Conservation (phyloP, 345 rosid genomes). For the Carallia brachiata region DNA sequence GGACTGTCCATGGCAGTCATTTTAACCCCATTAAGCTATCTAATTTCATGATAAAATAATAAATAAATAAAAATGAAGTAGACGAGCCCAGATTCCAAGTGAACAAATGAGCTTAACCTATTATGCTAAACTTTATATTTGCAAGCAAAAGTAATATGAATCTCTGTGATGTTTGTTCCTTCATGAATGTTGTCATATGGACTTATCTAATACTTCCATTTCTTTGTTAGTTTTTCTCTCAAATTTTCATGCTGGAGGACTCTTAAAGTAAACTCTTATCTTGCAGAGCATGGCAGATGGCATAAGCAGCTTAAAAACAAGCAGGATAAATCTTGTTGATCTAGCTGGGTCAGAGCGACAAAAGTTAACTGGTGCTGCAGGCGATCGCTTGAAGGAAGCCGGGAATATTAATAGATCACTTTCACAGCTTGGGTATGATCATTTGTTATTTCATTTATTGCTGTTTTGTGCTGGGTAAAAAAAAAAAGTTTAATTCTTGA, state of each 20-base stretch:
- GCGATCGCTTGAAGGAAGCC: constrained; percentile 97
- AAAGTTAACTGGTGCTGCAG: constrained; percentile 92
- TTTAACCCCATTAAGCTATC: background rate
- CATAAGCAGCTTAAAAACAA: constrained; percentile 82
- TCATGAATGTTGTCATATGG: background rate
- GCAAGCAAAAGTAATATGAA: no score
- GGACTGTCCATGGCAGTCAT: constrained; percentile 5
- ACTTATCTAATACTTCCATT: background rate
- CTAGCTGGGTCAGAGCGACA: constrained; percentile 99
- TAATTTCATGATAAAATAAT: background rate
- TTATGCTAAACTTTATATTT: no score
- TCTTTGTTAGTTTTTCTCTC: constrained; percentile 13
- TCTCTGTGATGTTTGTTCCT: background rate
- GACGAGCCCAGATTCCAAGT: no score
- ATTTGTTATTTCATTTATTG: constrained; percentile 4
- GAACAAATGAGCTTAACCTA: no score
- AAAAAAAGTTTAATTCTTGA: no score
- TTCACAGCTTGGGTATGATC: constrained; percentile 94
- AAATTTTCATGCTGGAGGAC: constrained; percentile 8
- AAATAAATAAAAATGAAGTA: no score
- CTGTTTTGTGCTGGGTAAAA: background rate
- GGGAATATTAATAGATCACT: constrained; percentile 97
- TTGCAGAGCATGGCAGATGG: constrained; percentile 78
- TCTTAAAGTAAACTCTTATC: constrained; percentile 20
- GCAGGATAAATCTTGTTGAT: constrained; percentile 98